Conservation (phyloP, 176 grass and related monocot genomes). For the Raddia guianensis region DNA sequence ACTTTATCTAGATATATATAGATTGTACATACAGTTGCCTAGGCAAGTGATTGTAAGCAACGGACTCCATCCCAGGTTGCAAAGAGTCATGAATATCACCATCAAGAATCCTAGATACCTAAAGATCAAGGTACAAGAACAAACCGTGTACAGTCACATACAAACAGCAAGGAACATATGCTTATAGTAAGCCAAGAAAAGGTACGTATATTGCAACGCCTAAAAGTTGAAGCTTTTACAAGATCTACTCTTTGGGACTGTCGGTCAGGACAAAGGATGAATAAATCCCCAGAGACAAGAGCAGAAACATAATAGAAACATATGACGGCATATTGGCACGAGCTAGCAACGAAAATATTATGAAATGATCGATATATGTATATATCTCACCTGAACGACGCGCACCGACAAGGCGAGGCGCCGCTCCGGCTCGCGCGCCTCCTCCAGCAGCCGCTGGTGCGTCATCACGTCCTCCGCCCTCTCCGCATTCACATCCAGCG, state of each 20-base stretch:
- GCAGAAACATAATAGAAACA: background rate
- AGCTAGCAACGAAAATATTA: too few relatives aligned
- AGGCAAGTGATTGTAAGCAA: constrained; percentile 34
- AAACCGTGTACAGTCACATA: background rate
- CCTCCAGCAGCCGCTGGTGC: constrained; percentile 66
- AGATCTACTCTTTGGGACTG: background rate
- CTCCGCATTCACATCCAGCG: constrained; percentile 71
- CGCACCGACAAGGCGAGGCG: constrained; percentile 53
- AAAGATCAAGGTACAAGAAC: background rate
- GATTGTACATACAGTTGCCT: constrained; percentile 33
- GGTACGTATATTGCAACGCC: background rate
- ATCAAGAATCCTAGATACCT: constrained; percentile 54
- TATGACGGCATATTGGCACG: constrained; percentile 18
- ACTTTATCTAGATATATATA: background rate
- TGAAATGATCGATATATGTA: background rate
- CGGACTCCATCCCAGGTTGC: constrained; percentile 22
- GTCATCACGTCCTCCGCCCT: constrained; percentile 72
- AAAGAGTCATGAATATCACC: constrained; percentile 25
- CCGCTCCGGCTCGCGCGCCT: constrained; percentile 49
- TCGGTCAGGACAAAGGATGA: background rate
- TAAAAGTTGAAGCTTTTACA: background rate
- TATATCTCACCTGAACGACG: constrained; percentile 54
- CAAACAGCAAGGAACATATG: background rate
- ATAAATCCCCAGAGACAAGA: background rate
- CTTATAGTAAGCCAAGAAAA: constrained; percentile 1